Evolutionary conservation across 2,329 filamentous ascomycete genomes (phyloP).

Genomic region (Pyricularia pennisetigena): DNA sequence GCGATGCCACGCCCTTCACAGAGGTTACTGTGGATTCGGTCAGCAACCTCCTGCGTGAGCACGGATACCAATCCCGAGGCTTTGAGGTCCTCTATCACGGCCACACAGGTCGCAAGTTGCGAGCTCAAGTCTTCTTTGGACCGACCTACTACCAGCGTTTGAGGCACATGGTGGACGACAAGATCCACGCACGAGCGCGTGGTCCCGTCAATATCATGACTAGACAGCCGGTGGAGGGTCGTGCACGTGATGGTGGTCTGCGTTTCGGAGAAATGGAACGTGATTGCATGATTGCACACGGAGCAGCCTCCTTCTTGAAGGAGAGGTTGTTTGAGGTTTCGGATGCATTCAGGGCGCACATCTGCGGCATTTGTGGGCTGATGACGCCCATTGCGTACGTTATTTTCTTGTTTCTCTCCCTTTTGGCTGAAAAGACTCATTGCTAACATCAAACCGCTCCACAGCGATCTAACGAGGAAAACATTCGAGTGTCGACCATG

Average conservation of each 20-base stretch:
- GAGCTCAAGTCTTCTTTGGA: slow-evolving; percentile 91
- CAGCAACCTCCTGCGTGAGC: slow-evolving; percentile 73
- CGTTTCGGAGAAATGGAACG: slow-evolving; percentile 99
- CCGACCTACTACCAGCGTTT: slow-evolving; percentile 98
- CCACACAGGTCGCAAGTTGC: slow-evolving; percentile 87
- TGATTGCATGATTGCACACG: slow-evolving; percentile 99
- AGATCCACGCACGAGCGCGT: slow-evolving; percentile 97
- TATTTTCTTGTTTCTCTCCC: slow-evolving; percentile 3
- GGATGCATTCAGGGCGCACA: slow-evolving; percentile 94
- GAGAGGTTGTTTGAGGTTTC: slow-evolving; percentile 95
- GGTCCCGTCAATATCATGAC: slow-evolving; percentile 97
- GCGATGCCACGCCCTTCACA: slow-evolving; percentile 95
- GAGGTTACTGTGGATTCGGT: slow-evolving; percentile 94
- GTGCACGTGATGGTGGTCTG: slow-evolving; percentile 92
- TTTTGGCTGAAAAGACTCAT: slow-evolving; percentile 20
- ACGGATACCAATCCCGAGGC: slow-evolving; percentile 92
- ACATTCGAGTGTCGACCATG: slow-evolving; percentile 95
- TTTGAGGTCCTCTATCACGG: slow-evolving; percentile 99
- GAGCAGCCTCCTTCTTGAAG: slow-evolving; percentile 92
- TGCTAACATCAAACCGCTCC: slow-evolving; percentile 21
- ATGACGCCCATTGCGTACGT: slow-evolving; percentile 99
- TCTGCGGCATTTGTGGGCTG: slow-evolving; percentile 96
- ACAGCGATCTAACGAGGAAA: slow-evolving; percentile 84
- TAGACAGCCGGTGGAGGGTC: slow-evolving; percentile 93
- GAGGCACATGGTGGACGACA: slow-evolving; percentile 99